phyloP scores from a whole-genome alignment of 169 alveolate genomes.

The Miamiensis avidus region DNA sequence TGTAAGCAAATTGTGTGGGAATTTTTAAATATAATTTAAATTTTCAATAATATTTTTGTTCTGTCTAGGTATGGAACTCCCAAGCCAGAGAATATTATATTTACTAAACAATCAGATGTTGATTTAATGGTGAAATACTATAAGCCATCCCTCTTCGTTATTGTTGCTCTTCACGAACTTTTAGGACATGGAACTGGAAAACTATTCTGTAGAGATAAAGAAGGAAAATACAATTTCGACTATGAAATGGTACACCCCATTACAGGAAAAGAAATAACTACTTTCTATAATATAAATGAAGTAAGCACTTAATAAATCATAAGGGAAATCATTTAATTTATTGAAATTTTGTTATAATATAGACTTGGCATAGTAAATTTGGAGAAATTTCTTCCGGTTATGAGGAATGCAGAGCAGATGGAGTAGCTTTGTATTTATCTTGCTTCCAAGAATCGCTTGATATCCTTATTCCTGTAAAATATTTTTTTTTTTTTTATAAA shows the following conservation, averaged over 20 bases:
- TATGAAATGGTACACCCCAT: constrained; percentile 61
- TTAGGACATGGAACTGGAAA: constrained; percentile 85
- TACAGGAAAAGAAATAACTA: constrained; percentile 52
- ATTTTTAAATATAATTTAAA: no score
- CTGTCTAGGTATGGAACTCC: constrained; percentile 40
- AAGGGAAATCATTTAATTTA: no score
- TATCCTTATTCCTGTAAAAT: constrained; percentile 47
- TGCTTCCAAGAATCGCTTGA: constrained; percentile 53
- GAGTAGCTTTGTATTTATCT: constrained; percentile 64
- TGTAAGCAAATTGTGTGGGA: constrained; percentile 4
- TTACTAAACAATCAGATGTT: constrained; percentile 51
- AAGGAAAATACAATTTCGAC: constrained; percentile 59
- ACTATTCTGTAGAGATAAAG: constrained; percentile 54
- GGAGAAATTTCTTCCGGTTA: constrained; percentile 72
- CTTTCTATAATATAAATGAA: constrained; percentile 61
- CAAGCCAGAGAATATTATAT: constrained; percentile 49
- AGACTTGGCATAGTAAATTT: constrained; percentile 72
- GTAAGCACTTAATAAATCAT: neutral
- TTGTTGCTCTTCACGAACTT: constrained; percentile 79
- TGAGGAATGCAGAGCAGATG: constrained; percentile 85
- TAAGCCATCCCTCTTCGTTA: constrained; percentile 55
- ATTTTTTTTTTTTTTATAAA: no score
- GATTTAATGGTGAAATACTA: constrained; percentile 47
- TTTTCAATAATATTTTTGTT: no score
- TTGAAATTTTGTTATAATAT: no score